Evolutionary conservation across 2,329 filamentous ascomycete species (phyloP), one percentile per base, ranked within the genome.

Genomic region (Sporothrix inflata): DNA sequence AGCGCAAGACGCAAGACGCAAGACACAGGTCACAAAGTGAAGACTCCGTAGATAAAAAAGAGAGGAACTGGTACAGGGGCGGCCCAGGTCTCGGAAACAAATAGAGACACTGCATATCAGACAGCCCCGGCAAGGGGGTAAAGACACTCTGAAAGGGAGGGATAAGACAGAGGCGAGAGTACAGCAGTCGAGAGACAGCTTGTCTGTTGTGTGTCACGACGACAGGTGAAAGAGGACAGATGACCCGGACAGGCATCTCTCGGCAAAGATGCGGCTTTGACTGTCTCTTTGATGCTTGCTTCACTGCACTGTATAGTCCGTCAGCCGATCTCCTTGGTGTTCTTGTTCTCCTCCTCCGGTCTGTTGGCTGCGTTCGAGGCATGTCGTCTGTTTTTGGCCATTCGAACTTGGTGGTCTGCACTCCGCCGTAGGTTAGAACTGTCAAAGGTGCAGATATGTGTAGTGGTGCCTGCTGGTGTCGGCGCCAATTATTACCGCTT

Each of bases 401-500:
- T 21, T 42, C 38, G 19, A 19, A 42, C 11, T 24, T 16, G 57
- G n/a, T 61, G 1, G 53, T 24, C 9, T 42, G 34, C n/a, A 42
- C 34, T 12, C 38, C n/a, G 7, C 30, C 34, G n/a, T 24, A 14
- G 34, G 11, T n/a, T 24, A 42, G n/a, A 42, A 42, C 9, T 42
- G 57, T 63, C 57, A 42, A 38, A 24, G 9, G 3, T 42, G 57
- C 34, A 40, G 34, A 42, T n/a, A 38, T 14, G 34, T 21, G 19
- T 11, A 16, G 38, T 16, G 11, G 38, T 45, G 38, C 16, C 9
- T 63, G 38, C 9, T 63, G 38, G 60, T 24, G n/a, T 2, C 19
- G 47, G 65, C 65, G 65, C 65, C 65, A 53, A 53, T 68, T 53
- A 68, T 68, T 68, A 40, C 65, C 30, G 27, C n/a, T 68, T 53